Base-by-base conservation (phyloP, 1,284 basidiomycete species). In the Ceratobasidium sp. region DNA sequence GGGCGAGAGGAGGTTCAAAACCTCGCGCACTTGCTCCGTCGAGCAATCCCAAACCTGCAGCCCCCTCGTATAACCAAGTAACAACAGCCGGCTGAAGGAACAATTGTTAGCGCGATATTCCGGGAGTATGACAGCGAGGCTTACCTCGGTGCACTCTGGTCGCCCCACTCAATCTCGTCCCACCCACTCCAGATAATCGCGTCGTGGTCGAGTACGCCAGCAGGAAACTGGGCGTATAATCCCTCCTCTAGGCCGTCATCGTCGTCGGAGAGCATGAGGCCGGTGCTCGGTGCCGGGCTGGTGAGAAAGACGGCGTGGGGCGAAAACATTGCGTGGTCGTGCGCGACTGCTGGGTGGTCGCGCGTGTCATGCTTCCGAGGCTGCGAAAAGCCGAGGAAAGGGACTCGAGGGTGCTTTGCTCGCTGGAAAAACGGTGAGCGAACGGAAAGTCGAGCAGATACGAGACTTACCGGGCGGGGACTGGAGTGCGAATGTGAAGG, bases 41-140 rank as follows among this genome's bases (percentile, higher is more conserved):
- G 88, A 87, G 79, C 89, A 90, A 81, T 93, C 91, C 92, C 92
- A 94, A 38, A 93, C 86, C 81, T 93, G 91, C 52, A 38, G 8
- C 38, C 38, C 38, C 38, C 38, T 38, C 38, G 38, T 38, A 38
- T 38, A 48, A 5, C 62, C n/a, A n/a, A 46, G 33, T 7, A 46
- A 46, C 12, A 65, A 48, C 5, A 48, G 41, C 41, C 41, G 62
- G 23, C 44, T 46, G n/a, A 2, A 10, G 6, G n/a, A n/a, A 48
- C 23, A n/a, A 48, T 14, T 8, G n/a, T 65, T 1, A 65, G 62
- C 62, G 23, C 62, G 44, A 65, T 27, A 44, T 41, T 35, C 14
- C 48, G 20, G 50, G 27, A 46, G 33, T 52, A 68, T 20, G 48
- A 18, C 41, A 23, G 65, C 20, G n/a, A 23, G 23, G 50, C 62